These are phyloP conservation scores for Calonectria henricotiae DNA, from an alignment of 2,329 filamentous ascomycete genomes.

Conservation along the genomic window DNA sequence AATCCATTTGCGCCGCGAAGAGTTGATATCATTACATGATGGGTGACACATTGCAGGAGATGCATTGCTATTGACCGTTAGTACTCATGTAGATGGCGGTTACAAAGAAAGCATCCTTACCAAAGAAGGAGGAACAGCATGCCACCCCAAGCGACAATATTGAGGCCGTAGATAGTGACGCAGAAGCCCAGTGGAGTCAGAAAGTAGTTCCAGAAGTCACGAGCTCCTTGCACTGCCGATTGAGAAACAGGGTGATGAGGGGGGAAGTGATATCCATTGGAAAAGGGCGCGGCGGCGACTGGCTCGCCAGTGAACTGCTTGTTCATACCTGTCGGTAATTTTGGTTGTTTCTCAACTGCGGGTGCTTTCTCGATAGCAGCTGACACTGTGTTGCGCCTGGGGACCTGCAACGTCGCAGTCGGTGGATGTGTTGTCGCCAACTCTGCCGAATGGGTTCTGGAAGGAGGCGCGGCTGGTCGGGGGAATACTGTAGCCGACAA, in stretches of 20 bases:
- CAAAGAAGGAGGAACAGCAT: conserved; percentile 91
- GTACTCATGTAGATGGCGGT: not conserved
- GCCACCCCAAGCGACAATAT: conserved; percentile 90
- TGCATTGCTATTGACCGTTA: conserved; percentile 47
- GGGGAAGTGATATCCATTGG: conserved; percentile 79
- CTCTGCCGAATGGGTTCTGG: conserved; percentile 42
- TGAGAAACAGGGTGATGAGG: conserved; percentile 74
- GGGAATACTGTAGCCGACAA: conserved; percentile 62
- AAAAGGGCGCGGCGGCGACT: conserved; percentile 62
- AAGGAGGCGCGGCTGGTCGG: conserved; percentile 43
- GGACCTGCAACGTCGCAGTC: conserved; percentile 47
- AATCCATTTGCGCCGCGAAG: conserved; percentile 86
- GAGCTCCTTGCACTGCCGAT: conserved; percentile 71
- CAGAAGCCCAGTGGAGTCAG: conserved; percentile 83
- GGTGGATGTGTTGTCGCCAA: conserved; percentile 42
- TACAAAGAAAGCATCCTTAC: conserved; percentile 61
- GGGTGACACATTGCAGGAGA: conserved; percentile 81
- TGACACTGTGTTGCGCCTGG: conserved; percentile 46
- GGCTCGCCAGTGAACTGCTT: conserved; percentile 48
- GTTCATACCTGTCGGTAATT: conserved; percentile 26
- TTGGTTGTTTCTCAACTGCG: conserved; percentile 30
- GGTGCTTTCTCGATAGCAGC: conserved; percentile 43
- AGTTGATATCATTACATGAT: conserved; percentile 80
- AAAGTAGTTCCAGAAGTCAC: conserved; percentile 81
- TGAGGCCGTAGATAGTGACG: conserved; percentile 84